Evolutionary conservation across 2,329 filamentous ascomycete species (phyloP).

Genomic region (Drechslerella stenobrocha): DNA sequence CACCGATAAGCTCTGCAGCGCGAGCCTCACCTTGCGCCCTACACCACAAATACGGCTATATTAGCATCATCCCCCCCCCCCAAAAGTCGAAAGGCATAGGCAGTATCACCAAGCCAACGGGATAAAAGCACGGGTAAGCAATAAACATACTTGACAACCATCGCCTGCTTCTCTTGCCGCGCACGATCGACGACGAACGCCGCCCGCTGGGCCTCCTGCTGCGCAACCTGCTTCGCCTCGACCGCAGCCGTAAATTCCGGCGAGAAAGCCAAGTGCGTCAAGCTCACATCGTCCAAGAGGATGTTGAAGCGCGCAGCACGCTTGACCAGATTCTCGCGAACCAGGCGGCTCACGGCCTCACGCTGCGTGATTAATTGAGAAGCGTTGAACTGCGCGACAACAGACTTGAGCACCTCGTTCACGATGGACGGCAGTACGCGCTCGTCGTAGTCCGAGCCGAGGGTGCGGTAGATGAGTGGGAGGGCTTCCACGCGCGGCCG

Average conservation of each 20-base stretch:
- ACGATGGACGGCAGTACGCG: constrained; percentile 94
- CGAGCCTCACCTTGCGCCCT: constrained; percentile 98
- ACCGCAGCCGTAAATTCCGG: constrained; percentile 74
- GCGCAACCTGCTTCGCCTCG: constrained; percentile 73
- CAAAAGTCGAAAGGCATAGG: not conserved
- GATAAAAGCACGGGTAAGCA: not conserved
- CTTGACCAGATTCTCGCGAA: constrained; percentile 87
- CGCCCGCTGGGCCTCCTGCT: constrained; percentile 84
- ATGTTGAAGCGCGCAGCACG: constrained; percentile 97
- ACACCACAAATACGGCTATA: not conserved
- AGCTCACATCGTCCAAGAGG: constrained; percentile 90
- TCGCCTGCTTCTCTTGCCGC: constrained; percentile 98
- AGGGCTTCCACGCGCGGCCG: constrained; percentile 83
- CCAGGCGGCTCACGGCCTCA: constrained; percentile 89
- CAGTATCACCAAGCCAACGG: not conserved
- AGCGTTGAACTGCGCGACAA: constrained; percentile 98
- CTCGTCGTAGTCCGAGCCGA: constrained; percentile 96
- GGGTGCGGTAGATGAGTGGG: constrained; percentile 94
- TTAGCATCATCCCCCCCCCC: constrained; percentile 1
- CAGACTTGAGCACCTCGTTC: constrained; percentile 97
- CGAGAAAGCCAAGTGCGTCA: constrained; percentile 80
- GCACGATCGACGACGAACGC: constrained; percentile 99
- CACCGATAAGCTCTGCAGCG: constrained; percentile 95
- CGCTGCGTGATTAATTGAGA: constrained; percentile 98
- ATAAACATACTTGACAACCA: constrained; percentile 68